Base-by-base conservation (phyloP, 306 rosid species). In the Hippophae tibetana region DNA sequence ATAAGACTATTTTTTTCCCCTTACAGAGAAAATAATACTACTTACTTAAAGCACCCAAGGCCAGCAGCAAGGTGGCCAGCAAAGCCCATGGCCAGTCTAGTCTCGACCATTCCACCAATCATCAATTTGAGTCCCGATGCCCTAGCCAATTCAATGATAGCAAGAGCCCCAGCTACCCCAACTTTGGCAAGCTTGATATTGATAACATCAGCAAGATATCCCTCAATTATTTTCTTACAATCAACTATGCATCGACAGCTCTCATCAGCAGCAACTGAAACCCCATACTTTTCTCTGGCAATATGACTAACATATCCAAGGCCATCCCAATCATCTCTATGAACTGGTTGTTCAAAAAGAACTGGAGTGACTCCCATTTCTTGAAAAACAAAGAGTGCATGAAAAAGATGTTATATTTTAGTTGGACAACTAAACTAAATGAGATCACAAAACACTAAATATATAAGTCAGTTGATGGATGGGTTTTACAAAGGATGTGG, bases 321-420 rank as follows among this genome's bases (percentile, higher is more conserved):
- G 60, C 98, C 98, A 60, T 92, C 95, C 98, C 98, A 92, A 71
- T 92, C 95, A 73, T 92, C 95, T 76, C 96, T 79, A 49, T 92
- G 87, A 73, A 87, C 95, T 14, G 96, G 96, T 76, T 92, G 98
- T 70, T 92, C 98, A 63, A 85, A 85, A 52, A 92, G 79, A 71
- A 79, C 68, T 13, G 98, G 98, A 48, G 79, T 83, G 71, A 92
- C 89, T 52, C 87, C 81, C 80, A 92, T 67, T 64, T 83, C 96
- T 92, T 87, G 47, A 72, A 60, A 25, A 7, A 23, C 49, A 41
- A 25, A 55, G 7, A 6, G 5, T 12, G 18, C 14, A 6, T 49
- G 7, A 11, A 48, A 48, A 31, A 31, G 38, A 31, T 4, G 5
- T 31, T 31, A 31, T 31, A 31, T 31, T 31, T 31, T 31, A 31